phyloP scores from a whole-genome alignment of 257 asterid species.

The Rehmannia glutinosa region DNA sequence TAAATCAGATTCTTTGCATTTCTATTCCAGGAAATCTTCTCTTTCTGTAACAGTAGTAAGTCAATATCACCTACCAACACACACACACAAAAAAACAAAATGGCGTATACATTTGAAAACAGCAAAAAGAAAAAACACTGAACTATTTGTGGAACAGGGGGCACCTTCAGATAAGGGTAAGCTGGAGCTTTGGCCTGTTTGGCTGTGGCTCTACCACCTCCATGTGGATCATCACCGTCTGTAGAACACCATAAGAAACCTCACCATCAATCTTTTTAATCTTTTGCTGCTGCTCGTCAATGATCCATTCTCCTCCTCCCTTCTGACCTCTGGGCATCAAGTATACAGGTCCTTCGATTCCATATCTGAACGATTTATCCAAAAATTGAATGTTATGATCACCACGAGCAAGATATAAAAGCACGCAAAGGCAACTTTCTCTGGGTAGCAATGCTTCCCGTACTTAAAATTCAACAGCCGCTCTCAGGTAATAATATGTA shows the following conservation, averaged over 20 bases:
- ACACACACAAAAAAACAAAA: no score
- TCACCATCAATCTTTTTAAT: constrained; percentile 50
- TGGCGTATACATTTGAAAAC: no score
- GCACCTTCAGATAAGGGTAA: constrained; percentile 44
- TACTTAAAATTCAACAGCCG: background rate
- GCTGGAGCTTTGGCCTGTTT: constrained; percentile 90
- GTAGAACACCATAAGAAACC: constrained; percentile 64
- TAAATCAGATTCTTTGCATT: no score
- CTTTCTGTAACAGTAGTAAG: no score
- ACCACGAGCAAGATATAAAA: background rate
- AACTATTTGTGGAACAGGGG: background rate
- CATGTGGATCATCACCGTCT: constrained; percentile 75
- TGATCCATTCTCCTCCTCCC: constrained; percentile 69
- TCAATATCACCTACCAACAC: no score
- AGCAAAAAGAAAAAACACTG: background rate
- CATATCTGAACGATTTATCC: constrained; percentile 49
- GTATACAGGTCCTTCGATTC: constrained; percentile 95
- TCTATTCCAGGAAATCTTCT: no score
- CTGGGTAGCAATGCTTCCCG: background rate
- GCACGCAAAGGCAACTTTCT: background rate
- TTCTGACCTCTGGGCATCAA: constrained; percentile 52
- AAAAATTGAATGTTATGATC: background rate
- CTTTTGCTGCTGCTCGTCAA: constrained; percentile 79
- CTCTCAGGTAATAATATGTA: background rate
- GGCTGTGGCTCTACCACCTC: constrained; percentile 96